phyloP scores from a whole-genome alignment of 2,329 filamentous ascomycete species.

The Botrytis cinerea region DNA sequence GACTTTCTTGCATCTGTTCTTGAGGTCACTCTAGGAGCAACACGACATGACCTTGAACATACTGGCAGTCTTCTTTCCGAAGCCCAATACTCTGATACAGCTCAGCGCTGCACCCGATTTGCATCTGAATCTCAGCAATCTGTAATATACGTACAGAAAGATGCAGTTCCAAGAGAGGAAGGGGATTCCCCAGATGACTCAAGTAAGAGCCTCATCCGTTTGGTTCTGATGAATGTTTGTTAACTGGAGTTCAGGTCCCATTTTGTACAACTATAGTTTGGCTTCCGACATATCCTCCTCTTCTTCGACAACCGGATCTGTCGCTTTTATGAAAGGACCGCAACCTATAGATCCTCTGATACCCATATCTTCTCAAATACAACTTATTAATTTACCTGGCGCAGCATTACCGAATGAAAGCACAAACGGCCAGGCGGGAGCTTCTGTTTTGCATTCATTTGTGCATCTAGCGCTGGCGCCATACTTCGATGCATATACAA shows the following conservation, averaged over 20 bases:
- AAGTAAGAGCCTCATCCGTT: slow-evolving; percentile 42
- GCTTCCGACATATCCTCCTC: slow-evolving; percentile 80
- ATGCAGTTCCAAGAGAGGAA: slow-evolving; percentile 53
- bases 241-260: slow-evolving; percentile 45
- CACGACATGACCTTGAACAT: slow-evolving; percentile 75
- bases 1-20: slow-evolving; percentile 72
- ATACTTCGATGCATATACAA: slow-evolving; percentile 96
- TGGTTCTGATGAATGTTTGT: slow-evolving; percentile 36
- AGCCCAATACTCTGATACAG: slow-evolving; percentile 71
- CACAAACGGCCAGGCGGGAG: slow-evolving; percentile 67
- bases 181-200: slow-evolving; percentile 40
- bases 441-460: slow-evolving; percentile 78
- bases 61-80: slow-evolving; percentile 81
- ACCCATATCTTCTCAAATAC: slow-evolving; percentile 84
- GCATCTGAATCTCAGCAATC: slow-evolving; percentile 84
- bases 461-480: slow-evolving; percentile 90
- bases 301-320: slow-evolving; percentile 77
- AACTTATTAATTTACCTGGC: slow-evolving; percentile 89
- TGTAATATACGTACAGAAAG: slow-evolving; percentile 83
- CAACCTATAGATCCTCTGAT: slow-evolving; percentile 81
- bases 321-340: slow-evolving; percentile 87
- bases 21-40: slow-evolving; percentile 72
- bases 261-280: slow-evolving; percentile 73
- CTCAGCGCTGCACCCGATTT: slow-evolving; percentile 86
- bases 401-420: slow-evolving; percentile 66